These are phyloP conservation scores for Colletotrichum shisoi DNA, from an alignment of 2,329 filamentous ascomycete genomes.

Conservation along the genomic window DNA sequence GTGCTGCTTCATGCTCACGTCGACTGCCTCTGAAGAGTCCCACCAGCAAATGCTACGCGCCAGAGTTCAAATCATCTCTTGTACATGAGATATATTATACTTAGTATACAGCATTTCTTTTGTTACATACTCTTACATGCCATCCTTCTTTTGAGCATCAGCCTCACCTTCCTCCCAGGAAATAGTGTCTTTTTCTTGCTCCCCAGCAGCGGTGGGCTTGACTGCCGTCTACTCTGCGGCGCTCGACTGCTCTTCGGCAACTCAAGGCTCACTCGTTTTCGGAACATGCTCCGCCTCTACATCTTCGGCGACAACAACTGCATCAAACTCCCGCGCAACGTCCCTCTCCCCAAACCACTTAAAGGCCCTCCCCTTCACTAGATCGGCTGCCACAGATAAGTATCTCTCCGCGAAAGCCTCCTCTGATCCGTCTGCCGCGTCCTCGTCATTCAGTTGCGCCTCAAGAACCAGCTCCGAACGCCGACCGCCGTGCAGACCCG, in stretches of 20 bases:
- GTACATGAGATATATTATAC: constrained; percentile 19
- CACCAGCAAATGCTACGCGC: background rate
- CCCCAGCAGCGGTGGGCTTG: background rate
- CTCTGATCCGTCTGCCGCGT: background rate
- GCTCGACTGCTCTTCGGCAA: background rate
- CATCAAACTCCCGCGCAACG: background rate
- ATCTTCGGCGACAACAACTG: background rate
- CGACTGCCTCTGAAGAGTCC: background rate
- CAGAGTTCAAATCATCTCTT: background rate
- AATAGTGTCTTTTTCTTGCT: background rate
- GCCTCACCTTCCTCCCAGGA: background rate
- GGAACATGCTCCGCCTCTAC: background rate
- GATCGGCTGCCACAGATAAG: constrained; percentile 7
- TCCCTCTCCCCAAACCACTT: constrained; percentile 31
- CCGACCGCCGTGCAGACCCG: constrained; percentile 59
- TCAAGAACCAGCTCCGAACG: constrained; percentile 61
- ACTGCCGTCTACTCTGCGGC: background rate
- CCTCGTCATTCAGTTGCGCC: background rate
- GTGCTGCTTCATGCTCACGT: background rate
- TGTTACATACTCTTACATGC: constrained; percentile 13
- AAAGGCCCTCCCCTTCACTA: constrained; percentile 20
- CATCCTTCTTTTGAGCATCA: background rate
- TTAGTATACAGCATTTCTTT: constrained; percentile 9
- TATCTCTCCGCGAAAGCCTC: background rate
- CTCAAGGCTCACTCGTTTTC: background rate